Base-by-base conservation (phyloP, 352 stramenopile species). In the Phytopythium litorale region DNA sequence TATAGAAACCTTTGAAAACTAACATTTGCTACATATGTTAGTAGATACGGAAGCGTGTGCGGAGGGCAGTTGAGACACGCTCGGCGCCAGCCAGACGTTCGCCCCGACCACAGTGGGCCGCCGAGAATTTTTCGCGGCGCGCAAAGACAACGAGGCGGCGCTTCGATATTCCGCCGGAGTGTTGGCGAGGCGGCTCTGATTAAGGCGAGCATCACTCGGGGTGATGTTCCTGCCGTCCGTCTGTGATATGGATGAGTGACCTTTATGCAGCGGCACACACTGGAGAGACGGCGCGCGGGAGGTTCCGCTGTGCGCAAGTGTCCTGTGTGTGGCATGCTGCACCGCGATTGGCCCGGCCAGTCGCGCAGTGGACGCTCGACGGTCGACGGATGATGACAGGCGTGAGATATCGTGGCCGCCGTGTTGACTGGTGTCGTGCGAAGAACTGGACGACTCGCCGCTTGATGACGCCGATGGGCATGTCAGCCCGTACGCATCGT, bases 31-130 rank as follows among this genome's bases (percentile, higher is more conserved):
- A 25, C 15, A 19, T 1, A 19, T 51, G n/a, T 32, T 51, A 51
- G 23, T 9, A n/a, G 7, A 1, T 40, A 19, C 18, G 13, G 21
- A 51, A 4, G 21, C 3, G 7, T 49, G 16, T 25, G n/a, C 1
- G 7, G 19, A 13, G 6, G 4, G n/a, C 42, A 7, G 7, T 25
- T 19, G 19, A 16, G 42, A 21, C 4, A 3, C 15, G 7, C 2
- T 21, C 8, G 16, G 40, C 40, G 19, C 21, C 46, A 52, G 23
- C 46, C 46, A 52, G 21, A 33, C 46, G 21, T 52, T 52, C 46
- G 46, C 12, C 46, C 46, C 18, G 46, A 25, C 46, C 46, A 52
- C 46, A 52, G 46, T 52, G 46, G 46, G 46, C 23, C 23, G 21
- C 4, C 11, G 42, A 49, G 19, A 49, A 49, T 49, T 23, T 49